Evolutionary conservation across 1,284 basidiomycete genomes (phyloP).

Genomic region (Clitocybe nebularis): DNA sequence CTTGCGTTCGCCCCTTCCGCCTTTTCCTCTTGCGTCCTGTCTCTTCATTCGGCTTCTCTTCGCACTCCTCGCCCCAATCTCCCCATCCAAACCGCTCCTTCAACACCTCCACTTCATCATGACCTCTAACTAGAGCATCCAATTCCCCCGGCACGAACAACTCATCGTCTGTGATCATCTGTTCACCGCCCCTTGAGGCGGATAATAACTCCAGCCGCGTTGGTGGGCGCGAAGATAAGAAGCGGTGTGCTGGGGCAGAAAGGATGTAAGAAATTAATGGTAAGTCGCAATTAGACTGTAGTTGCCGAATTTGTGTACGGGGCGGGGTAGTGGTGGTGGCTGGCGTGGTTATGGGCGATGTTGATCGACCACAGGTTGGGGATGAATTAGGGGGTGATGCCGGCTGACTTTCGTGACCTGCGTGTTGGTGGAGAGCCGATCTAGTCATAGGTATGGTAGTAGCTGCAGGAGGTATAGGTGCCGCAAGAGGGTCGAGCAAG

Average conservation of each 20-base stretch:
- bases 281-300: no score
- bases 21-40: not conserved
- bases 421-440: constrained; percentile 5
- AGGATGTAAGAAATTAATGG: constrained; percentile 45
- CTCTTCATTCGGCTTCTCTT: not conserved
- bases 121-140: constrained; percentile 40
- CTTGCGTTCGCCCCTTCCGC: constrained; percentile 4
- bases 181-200: constrained; percentile 44
- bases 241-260: constrained; percentile 37
- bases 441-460: constrained; percentile 21
- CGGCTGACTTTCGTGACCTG: not conserved
- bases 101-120: constrained; percentile 37
- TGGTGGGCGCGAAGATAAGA: constrained; percentile 31
- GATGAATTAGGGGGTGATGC: constrained; percentile 5
- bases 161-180: constrained; percentile 41
- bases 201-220: constrained; percentile 62
- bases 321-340: constrained; percentile 21
- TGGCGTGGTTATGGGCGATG: not conserved
- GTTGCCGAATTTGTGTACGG: no score
- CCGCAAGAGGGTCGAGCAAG: constrained; percentile 47
- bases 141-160: constrained; percentile 53
- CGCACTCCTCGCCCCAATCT: constrained; percentile 21
- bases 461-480: constrained; percentile 24
- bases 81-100: constrained; percentile 21
- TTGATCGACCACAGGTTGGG: not conserved